Evolutionary conservation across 1,139 yeast genomes (phyloP).

Genomic region (Kodamaea alishanica): DNA sequence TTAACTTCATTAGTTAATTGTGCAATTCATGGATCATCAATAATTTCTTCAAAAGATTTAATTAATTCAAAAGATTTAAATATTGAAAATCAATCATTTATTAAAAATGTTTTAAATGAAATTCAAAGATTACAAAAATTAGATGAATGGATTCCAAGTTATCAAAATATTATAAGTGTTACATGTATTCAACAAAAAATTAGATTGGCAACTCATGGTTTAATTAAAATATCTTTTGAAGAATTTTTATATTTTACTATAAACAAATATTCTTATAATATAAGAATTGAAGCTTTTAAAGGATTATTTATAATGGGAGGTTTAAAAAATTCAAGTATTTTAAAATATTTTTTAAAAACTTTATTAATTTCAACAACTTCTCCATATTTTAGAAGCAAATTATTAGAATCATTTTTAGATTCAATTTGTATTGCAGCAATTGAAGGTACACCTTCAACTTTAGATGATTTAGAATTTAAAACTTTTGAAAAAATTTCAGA

Average conservation of each 20-base stretch:
- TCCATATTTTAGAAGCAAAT: constrained; percentile 46
- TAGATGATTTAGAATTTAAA: constrained; percentile 60
- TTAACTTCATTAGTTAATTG: constrained; percentile 52
- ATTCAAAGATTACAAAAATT: constrained; percentile 71
- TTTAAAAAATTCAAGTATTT: constrained; percentile 55
- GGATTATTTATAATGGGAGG: constrained; percentile 77
- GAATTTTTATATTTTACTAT: constrained; percentile 52
- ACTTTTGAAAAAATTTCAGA: constrained; percentile 28
- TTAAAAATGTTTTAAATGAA: constrained; percentile 36
- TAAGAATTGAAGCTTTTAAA: constrained; percentile 66
- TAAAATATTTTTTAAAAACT: constrained; percentile 59
- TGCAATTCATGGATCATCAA: constrained; percentile 34
- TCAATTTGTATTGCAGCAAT: constrained; percentile 69
- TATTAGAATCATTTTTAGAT: constrained; percentile 46
- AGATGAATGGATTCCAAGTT: constrained; percentile 86
- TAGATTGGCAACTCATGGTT: constrained; percentile 55
- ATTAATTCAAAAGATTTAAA: constrained; percentile 12
- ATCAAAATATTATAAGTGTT: constrained; percentile 54
- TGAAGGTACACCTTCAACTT: constrained; percentile 50
- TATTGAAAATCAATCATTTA: constrained; percentile 19
- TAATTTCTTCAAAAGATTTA: constrained; percentile 25
- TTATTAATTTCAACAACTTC: constrained; percentile 53
- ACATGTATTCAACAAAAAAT: constrained; percentile 59
- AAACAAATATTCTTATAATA: constrained; percentile 45
- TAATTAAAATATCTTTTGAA: constrained; percentile 48